Conservation (phyloP, 2,329 filamentous ascomycete genomes). For the Aureobasidium sp. region DNA sequence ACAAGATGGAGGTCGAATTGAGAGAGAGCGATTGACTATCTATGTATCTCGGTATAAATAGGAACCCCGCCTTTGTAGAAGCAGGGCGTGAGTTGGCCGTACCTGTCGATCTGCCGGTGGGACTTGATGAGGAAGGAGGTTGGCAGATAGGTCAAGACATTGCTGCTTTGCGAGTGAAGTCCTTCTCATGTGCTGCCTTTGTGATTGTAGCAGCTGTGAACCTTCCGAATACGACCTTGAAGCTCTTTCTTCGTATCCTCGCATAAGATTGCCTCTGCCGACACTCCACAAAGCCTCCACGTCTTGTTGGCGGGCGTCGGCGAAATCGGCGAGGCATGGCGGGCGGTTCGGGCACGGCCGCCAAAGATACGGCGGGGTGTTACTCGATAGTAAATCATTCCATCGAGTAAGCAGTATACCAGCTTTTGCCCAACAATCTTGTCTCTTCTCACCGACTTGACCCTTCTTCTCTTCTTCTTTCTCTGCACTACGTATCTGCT, state of each 20-base stretch:
- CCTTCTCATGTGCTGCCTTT: too few species aligned
- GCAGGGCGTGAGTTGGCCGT: background rate
- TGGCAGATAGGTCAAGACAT: background rate
- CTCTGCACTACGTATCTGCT: background rate
- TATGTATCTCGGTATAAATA: background rate
- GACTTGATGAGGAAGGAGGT: background rate
- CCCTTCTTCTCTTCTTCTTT: background rate
- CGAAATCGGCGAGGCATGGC: constrained; percentile 1
- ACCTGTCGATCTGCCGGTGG: background rate
- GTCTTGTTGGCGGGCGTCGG: background rate
- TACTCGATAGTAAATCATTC: constrained; percentile 15
- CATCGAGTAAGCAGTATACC: constrained; percentile 14
- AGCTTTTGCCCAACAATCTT: background rate
- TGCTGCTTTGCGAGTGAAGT: background rate
- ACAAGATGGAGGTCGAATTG: background rate
- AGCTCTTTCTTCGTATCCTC: background rate
- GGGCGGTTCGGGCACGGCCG: background rate
- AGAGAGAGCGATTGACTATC: background rate
- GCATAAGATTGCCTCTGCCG: background rate
- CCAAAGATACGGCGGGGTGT: constrained; percentile 13
- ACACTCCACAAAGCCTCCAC: constrained; percentile 2
- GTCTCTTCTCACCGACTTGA: background rate
- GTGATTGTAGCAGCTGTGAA: background rate
- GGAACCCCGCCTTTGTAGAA: background rate
- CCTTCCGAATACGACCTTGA: background rate